phyloP scores from a whole-genome alignment of 116 monocot genomes.

The Dioscorea cayenensis region DNA sequence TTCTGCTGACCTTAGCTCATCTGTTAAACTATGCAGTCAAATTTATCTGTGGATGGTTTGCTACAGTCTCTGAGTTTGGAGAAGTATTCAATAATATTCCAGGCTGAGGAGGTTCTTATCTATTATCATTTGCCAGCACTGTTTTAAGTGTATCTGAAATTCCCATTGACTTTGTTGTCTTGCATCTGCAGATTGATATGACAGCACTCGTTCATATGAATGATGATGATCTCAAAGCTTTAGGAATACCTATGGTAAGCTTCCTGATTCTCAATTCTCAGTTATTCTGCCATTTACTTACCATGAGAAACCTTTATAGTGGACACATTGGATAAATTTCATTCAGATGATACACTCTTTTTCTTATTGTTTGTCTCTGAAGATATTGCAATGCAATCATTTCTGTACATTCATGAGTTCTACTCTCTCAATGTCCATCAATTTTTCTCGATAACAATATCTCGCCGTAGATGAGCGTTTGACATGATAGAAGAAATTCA shows the following conservation, averaged over 20 bases:
- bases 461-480: too few relatives aligned
- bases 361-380: too few relatives aligned
- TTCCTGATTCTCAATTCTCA: neutral
- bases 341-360: too few relatives aligned
- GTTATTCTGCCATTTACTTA: neutral
- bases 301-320: too few relatives aligned
- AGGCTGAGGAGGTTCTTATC: conserved; percentile 75
- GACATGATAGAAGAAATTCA: too few relatives aligned
- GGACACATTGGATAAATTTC: too few relatives aligned
- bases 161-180: neutral
- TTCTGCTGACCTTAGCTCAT: neutral
- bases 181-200: conserved; percentile 69
- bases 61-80: conserved; percentile 71
- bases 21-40: conserved; percentile 33
- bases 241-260: conserved; percentile 93
- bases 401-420: too few relatives aligned
- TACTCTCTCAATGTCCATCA: too few relatives aligned
- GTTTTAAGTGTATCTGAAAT: conserved; percentile 4
- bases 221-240: conserved; percentile 83
- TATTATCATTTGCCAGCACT: neutral
- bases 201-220: conserved; percentile 78
- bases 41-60: conserved; percentile 44
- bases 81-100: conserved; percentile 85
- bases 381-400: too few relatives aligned
- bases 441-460: too few relatives aligned